These are phyloP conservation scores for Lentinus polychrous DNA, from an alignment of 1,284 basidiomycete genomes.

Conservation along the genomic window DNA sequence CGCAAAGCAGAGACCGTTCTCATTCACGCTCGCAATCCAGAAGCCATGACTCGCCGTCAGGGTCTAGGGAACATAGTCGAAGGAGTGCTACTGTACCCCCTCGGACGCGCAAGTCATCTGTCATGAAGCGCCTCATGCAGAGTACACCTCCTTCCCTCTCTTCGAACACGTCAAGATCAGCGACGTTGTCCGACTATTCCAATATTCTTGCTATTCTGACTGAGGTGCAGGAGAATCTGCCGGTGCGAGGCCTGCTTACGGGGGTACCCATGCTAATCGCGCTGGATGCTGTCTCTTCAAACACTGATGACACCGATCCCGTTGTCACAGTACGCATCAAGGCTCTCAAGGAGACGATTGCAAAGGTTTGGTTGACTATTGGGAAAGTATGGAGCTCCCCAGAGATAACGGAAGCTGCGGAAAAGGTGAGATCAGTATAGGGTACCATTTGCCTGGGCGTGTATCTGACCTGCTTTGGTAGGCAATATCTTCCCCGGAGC, in stretches of 20 bases:
- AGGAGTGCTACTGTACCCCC: conserved; percentile 40
- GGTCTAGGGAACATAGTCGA: conserved; percentile 32
- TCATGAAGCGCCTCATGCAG: conserved; percentile 41
- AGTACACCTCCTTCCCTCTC: conserved; percentile 38
- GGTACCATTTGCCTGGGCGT: no score
- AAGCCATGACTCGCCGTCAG: conserved; percentile 11
- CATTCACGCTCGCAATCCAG: conserved; percentile 3
- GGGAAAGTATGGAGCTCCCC: conserved; percentile 66
- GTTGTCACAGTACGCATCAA: conserved; percentile 40
- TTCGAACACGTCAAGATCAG: conserved; percentile 37
- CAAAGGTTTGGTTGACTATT: conserved; percentile 60
- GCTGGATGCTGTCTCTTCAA: conserved; percentile 51
- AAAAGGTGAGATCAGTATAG: conserved; percentile 44
- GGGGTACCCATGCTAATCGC: conserved; percentile 84
- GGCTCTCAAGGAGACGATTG: conserved; percentile 60
- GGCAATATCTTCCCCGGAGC: conserved; percentile 8
- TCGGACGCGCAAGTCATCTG: conserved; percentile 49
- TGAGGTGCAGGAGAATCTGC: conserved; percentile 62
- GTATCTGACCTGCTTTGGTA: conserved; percentile 8
- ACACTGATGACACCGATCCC: conserved; percentile 34
- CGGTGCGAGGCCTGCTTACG: conserved; percentile 67
- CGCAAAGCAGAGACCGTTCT: conserved; percentile 15
- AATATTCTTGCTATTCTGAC: conserved; percentile 68
- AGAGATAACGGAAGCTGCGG: conserved; percentile 46
- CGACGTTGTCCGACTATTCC: conserved; percentile 70